Percentiles rank a stretch among this genome's conserved stretches.
Evolutionary conservation across 306 rosid genomes (phyloP).

Genomic region (Begonia masoniana): DNA sequence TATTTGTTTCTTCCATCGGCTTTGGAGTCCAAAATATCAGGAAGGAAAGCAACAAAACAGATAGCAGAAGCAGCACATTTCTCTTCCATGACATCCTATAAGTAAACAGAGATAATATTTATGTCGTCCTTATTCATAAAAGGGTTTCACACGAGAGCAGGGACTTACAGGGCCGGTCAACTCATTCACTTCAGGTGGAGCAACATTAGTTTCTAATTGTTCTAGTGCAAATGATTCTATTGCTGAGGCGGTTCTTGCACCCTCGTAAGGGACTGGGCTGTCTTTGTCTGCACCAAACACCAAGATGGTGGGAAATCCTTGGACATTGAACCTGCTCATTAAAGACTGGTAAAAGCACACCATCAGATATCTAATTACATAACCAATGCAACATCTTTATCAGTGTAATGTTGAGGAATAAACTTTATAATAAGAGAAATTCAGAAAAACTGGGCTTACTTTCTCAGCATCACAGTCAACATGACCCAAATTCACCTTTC

Average conservation of each 20-base stretch:
- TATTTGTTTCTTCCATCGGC: conserved; percentile 92
- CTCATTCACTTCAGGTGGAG: conserved; percentile 95
- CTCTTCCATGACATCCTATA: conserved; percentile 79
- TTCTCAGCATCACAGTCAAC: conserved; percentile 94
- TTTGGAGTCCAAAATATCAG: conserved; percentile 93
- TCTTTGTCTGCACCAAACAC: conserved; percentile 95
- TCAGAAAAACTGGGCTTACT: conserved; percentile 21
- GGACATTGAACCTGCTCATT: conserved; percentile 90
- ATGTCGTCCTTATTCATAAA: no score
- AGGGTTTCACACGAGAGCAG: conserved; percentile 6
- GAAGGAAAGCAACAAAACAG: conserved; percentile 93
- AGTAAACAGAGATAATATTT: no score
- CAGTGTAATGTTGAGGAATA: neutral
- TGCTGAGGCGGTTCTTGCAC: conserved; percentile 75
- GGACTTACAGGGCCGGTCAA: conserved; percentile 55
- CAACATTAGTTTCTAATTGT: conserved; percentile 73
- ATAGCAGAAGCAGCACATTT: conserved; percentile 91
- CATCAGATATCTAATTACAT: conserved; percentile 13
- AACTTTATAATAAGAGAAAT: neutral
- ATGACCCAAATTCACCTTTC: conserved; percentile 92
- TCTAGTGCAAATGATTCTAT: conserved; percentile 83
- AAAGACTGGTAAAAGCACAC: conserved; percentile 50
- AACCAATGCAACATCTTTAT: no score
- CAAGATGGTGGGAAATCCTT: conserved; percentile 96
- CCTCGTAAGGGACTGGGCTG: conserved; percentile 76